Evolutionary conservation across 495 filamentous ascomycete species (phyloP).

Genomic region (Podospora anserina): DNA sequence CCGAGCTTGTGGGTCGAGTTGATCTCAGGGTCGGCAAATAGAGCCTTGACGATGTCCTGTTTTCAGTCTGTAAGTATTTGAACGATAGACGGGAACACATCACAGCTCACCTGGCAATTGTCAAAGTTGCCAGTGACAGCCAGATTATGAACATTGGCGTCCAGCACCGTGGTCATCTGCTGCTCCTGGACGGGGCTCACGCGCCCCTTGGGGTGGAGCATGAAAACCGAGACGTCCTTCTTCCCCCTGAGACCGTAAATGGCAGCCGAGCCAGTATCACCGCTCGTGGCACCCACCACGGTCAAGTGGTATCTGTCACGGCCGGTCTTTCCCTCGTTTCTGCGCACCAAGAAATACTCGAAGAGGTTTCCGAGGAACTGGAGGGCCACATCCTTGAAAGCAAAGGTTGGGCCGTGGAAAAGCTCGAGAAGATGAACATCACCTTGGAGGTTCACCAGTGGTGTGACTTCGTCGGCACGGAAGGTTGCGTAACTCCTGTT

Average conservation of each 20-base stretch:
- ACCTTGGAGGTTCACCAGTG: slow-evolving; percentile 64
- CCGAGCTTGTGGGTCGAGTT: slow-evolving; percentile 73
- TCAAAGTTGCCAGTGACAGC: slow-evolving; percentile 87
- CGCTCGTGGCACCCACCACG: slow-evolving; percentile 87
- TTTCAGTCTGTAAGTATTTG: not conserved
- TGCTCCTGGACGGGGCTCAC: slow-evolving; percentile 85
- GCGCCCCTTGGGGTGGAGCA: slow-evolving; percentile 79
- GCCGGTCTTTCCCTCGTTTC: slow-evolving; percentile 71
- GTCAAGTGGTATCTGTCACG: slow-evolving; percentile 79
- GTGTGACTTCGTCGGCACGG: slow-evolving; percentile 68
- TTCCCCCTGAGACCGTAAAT: slow-evolving; percentile 97
- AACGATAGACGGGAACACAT: not conserved
- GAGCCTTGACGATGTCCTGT: slow-evolving; percentile 85
- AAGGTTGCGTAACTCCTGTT: slow-evolving; percentile 80
- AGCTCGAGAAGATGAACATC: slow-evolving; percentile 85
- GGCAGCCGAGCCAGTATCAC: slow-evolving; percentile 91
- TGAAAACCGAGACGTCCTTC: slow-evolving; percentile 90
- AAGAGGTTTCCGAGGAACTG: slow-evolving; percentile 94
- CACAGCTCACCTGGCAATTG: slow-evolving; percentile 69
- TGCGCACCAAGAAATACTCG: slow-evolving; percentile 86
- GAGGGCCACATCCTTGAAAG: slow-evolving; percentile 90
- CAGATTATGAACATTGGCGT: slow-evolving; percentile 86
- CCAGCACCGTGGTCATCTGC: slow-evolving; percentile 90
- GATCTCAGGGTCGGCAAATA: slow-evolving; percentile 77
- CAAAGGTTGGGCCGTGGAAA: slow-evolving; percentile 95